Base-by-base conservation (phyloP, 805 yeast species). In the Wickerhamiella azymoides region DNA sequence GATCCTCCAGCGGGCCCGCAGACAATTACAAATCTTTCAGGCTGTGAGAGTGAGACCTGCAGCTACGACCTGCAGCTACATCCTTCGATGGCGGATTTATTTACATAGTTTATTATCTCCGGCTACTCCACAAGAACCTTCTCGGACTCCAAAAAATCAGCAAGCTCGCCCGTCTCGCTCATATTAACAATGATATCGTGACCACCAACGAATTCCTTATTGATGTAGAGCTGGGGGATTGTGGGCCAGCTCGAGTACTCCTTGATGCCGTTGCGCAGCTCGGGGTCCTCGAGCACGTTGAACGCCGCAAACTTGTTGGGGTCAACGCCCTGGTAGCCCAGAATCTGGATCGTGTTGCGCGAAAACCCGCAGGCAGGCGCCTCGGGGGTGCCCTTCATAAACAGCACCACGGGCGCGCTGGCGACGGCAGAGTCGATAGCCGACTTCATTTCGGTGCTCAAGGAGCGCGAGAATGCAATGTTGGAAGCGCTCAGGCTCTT, bases 351-450 rank as follows among this genome's bases (percentile, higher is more conserved):
- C 10, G 97, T 83, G 46, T 95, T 94, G 60, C 95, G 76, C 10
- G 96, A 86, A 59, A 92, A 92, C 0, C 99, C 98, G 69, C 99
- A 92, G 57, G 85, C 93, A 36, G 98, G 98, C 49, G 82, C 86
- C 58, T 89, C 94, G 14, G 98, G 98, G 2, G 96, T 89, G 14
- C 98, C 98, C 66, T 92, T 92, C 98, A 92, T 92, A 68, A 92
- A 92, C 38, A 92, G 70, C 8, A 92, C 98, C 17, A 92, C 97
- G 8, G 94, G 94, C 1, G 97, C 92, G 7, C 94, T 79, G 4
- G 66, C 68, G 21, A 92, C 81, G 1, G 97, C 97, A 38, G 74
- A 71, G 55, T 83, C 85, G 49, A 92, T 88, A 40, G 97, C 96
- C 19, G 73, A 69, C 53, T 74, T 76, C 50, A 89, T 82, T 54